Base-by-base conservation (phyloP, 305 asterid genomes). In the Rubia balearica region DNA sequence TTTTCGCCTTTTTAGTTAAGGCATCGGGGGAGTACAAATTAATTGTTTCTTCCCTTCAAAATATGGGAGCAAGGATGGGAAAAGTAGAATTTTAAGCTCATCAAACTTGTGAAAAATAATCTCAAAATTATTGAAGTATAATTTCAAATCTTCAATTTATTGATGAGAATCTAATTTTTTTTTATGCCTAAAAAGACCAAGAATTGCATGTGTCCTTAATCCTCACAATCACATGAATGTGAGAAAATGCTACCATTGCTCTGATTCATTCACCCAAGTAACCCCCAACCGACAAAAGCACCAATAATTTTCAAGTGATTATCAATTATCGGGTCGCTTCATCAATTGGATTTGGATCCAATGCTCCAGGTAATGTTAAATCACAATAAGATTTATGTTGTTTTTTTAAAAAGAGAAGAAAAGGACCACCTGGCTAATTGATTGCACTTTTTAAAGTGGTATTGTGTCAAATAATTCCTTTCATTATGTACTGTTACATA, bases 31-130 rank as follows among this genome's bases (percentile, higher is more conserved):
- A n/a, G n/a, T n/a, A n/a, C n/a, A n/a, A n/a, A n/a, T n/a, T n/a
- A n/a, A n/a, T n/a, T n/a, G n/a, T n/a, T n/a, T 16, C 4, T 4
- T 0, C 4, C 1, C 0, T 1, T 14, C 5, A 5, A 16, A 6
- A 16, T 16, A 49, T 16, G 21, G 6, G 19, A 49, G 21, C 9
- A 11, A 6, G 57, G 7, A 42, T 42, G 45, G 45, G 2, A 49
- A 14, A 13, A 13, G 30, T 14, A 49, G 4, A 14, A 2, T 49
- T 49, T 8, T 5, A 49, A 49, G 1, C 2, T 49, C 21, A 49
- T 49, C 13, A 0, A 49, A 49, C 21, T 5, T 49, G 56, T 16
- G 22, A 49, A 49, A 49, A 14, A 49, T 5, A 49, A 12, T 49
- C 8, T 16, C 17, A 5, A 51, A 51, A 51, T 17, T 17, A 17